These are phyloP conservation scores for Pythium plurisporium DNA, from an alignment of 352 stramenopile species.

Conservation along the genomic window DNA sequence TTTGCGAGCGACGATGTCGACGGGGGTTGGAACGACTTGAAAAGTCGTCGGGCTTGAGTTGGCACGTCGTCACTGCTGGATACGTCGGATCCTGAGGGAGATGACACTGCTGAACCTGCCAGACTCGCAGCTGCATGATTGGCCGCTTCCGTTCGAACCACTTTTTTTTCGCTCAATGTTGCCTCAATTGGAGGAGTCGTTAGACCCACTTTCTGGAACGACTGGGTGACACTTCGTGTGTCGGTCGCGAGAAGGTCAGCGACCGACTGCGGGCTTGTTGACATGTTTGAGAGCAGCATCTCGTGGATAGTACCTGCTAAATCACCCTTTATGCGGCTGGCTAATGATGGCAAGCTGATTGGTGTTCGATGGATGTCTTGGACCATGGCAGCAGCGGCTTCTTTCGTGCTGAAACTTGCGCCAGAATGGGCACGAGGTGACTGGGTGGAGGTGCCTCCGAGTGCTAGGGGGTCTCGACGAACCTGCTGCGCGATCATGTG, in stretches of 20 bases:
- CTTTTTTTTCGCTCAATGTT: not conserved
- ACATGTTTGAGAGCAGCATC: slow-evolving; percentile 45
- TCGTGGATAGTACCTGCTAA: slow-evolving; percentile 57
- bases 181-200: not conserved
- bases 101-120: slow-evolving; percentile 5
- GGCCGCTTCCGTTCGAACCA: not conserved
- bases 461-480: slow-evolving; percentile 10
- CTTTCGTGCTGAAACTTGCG: slow-evolving; percentile 1
- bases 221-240: slow-evolving; percentile 13
- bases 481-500: slow-evolving; percentile 31
- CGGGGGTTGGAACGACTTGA: slow-evolving; percentile 16
- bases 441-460: not conserved
- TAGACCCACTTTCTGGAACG: slow-evolving; percentile 11
- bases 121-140: not conserved
- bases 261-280: slow-evolving; percentile 72
- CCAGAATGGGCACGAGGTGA: not conserved
- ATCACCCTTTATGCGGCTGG: slow-evolving; percentile 30
- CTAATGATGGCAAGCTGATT: slow-evolving; percentile 47
- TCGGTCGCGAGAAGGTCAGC: slow-evolving; percentile 27
- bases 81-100: slow-evolving; percentile 2
- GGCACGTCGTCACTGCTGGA: slow-evolving; percentile 5
- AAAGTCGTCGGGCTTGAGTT: slow-evolving; percentile 15
- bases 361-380: slow-evolving; percentile 46
- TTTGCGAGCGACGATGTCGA: not conserved
- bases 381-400: slow-evolving; percentile 21